A percentile compares a stretch with the other conserved stretches of the same genome.
phyloP scores from a whole-genome alignment of 140 eudicot genomes.

The Erigeron philadelphicus region DNA sequence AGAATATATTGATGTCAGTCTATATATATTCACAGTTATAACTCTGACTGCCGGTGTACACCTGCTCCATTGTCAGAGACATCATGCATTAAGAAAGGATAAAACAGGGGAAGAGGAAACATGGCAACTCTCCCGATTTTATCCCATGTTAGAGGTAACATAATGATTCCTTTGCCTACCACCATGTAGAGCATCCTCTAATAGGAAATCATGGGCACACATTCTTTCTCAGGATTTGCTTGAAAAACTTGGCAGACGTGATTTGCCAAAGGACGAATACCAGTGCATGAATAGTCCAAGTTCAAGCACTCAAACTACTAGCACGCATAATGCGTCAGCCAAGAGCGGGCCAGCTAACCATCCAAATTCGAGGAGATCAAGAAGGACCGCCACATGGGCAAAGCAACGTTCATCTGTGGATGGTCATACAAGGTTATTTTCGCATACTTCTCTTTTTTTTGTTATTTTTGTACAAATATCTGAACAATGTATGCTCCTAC shows the following conservation, averaged over 20 bases:
- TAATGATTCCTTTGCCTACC: neutral
- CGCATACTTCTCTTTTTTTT: neutral
- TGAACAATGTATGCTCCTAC: no score
- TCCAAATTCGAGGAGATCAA: slow-evolving; percentile 91
- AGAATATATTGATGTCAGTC: neutral
- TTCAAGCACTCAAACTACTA: slow-evolving; percentile 28
- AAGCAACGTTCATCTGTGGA: slow-evolving; percentile 52
- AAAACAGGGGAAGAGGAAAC: slow-evolving; percentile 86
- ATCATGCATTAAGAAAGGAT: slow-evolving; percentile 78
- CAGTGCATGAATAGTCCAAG: slow-evolving; percentile 65
- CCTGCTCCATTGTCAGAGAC: slow-evolving; percentile 44
- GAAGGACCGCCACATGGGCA: slow-evolving; percentile 90
- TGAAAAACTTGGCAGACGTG: slow-evolving; percentile 66
- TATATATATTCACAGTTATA: slow-evolving; percentile 9
- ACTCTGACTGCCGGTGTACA: slow-evolving; percentile 19
- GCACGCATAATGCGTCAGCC: slow-evolving; percentile 32
- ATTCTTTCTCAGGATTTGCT: slow-evolving; percentile 57
- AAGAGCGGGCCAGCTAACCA: slow-evolving; percentile 35
- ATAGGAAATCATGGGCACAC: neutral
- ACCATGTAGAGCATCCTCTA: neutral
- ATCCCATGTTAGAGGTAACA: slow-evolving; percentile 86
- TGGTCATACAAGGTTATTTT: slow-evolving; percentile 55
- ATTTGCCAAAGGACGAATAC: slow-evolving; percentile 70
- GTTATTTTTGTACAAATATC: no score
- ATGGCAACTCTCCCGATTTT: slow-evolving; percentile 80